Conservation (phyloP, 2,329 filamentous ascomycete genomes). For the Rhinocladiella similis region DNA sequence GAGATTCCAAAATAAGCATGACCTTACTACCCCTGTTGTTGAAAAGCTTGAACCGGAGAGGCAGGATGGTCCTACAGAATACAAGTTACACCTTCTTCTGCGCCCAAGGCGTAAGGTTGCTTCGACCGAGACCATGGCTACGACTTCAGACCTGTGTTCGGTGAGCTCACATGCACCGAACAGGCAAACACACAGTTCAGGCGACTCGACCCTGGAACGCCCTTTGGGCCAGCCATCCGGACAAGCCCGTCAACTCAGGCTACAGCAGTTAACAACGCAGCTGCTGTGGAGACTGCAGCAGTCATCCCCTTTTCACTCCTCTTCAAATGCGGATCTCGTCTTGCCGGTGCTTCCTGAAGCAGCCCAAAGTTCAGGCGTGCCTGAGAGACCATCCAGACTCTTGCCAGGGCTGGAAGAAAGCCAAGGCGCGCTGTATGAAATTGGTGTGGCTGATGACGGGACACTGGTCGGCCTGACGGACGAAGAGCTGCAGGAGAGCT, state of each 20-base stretch:
- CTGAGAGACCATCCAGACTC: constrained; percentile 55
- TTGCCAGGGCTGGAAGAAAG: constrained; percentile 85
- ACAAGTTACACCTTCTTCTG: constrained; percentile 88
- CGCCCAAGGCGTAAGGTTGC: constrained; percentile 74
- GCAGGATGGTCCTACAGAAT: constrained; percentile 91
- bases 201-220: constrained; percentile 27
- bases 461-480: constrained; percentile 83
- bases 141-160: constrained; percentile 31
- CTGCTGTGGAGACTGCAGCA: constrained; percentile 93
- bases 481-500: constrained; percentile 89
- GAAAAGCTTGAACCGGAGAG: constrained; percentile 79
- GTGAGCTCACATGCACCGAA: constrained; percentile 32
- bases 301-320: constrained; percentile 86
- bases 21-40: constrained; percentile 51
- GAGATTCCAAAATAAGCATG: constrained; percentile 43
- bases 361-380: constrained; percentile 57
- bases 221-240: constrained; percentile 52
- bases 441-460: constrained; percentile 93
- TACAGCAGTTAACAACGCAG: constrained; percentile 92
- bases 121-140: constrained; percentile 62
- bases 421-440: constrained; percentile 90
- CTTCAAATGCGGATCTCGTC: constrained; percentile 71
- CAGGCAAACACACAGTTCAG: constrained; percentile 22
- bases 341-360: constrained; percentile 72
- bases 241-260: constrained; percentile 75